Evolutionary conservation across 2,329 filamentous ascomycete genomes (phyloP), one percentile per base, ranked within the genome.

Genomic region (Sporothrix schenckii): DNA sequence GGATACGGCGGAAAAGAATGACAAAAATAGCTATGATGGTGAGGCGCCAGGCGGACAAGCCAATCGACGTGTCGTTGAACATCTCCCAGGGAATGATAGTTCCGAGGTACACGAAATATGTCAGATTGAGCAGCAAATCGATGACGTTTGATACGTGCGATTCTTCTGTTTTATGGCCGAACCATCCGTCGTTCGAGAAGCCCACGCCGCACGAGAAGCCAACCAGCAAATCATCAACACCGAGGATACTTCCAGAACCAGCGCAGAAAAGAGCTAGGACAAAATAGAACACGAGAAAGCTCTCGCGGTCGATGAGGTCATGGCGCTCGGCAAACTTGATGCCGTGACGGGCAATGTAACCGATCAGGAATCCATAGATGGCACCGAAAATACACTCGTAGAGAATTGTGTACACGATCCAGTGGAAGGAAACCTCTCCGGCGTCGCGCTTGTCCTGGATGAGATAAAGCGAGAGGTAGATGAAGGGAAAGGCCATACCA

Each of bases 81-180:
- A 93, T 89, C 76, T 91, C 88, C 95, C 95, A 99, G 0, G 95
- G 95, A 72, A 99, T 95, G 79, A 99, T 97, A 69, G 95, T 93
- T 68, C 95, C 95, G 74, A 99, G 91, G 79, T 95, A 99, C 75
- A 99, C 95, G 80, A 99, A 99, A 80, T 98, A 99, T 2, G 94
- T 88, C 88, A 99, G 87, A 80, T 99, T 99, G 83, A 99, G 89
- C 72, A 99, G 84, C 79, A 99, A 81, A 84, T 99, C 95, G 77
- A 99, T 99, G 78, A 99, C 95, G 88, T 99, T 98, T 79, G 94
- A 98, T 11, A 99, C 95, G 79, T 98, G 95, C 0, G 95, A 94
- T 80, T 99, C 95, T 78, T 99, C 95, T 0, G 95, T 99, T 84
- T 97, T 97, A 77, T 97, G 92, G 19, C 92, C 92, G 77, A 99